A percentile compares a stretch with the other conserved stretches of the same genome.
Conservation (phyloP, 768 basidiomycete species). For the Mycena pura region DNA sequence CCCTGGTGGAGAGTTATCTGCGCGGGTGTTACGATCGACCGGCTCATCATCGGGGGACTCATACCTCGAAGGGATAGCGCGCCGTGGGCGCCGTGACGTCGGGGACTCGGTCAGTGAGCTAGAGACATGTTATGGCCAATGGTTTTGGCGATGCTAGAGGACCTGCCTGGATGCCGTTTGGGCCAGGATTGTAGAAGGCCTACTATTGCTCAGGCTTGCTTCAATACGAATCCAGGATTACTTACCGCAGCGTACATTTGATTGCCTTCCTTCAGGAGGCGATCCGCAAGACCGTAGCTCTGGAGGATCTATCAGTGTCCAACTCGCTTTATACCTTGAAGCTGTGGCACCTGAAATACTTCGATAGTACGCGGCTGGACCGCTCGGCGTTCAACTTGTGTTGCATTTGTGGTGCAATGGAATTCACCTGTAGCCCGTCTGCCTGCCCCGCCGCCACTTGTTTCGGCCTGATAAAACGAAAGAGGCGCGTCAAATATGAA, state of each 20-base stretch:
- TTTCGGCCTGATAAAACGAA: slow-evolving; percentile 42
- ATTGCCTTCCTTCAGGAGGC: slow-evolving; percentile 65
- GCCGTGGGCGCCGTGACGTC: slow-evolving; percentile 69
- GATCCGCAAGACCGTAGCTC: slow-evolving; percentile 81
- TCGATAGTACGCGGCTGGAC: slow-evolving; percentile 47
- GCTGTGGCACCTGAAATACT: slow-evolving; percentile 53
- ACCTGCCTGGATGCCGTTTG: slow-evolving; percentile 64
- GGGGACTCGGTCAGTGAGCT: slow-evolving; percentile 69
- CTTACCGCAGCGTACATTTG: slow-evolving; percentile 75
- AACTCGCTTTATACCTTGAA: neutral
- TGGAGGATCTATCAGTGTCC: slow-evolving; percentile 30
- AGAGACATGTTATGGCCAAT: slow-evolving; percentile 3
- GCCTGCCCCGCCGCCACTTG: slow-evolving; percentile 63
- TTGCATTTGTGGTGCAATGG: slow-evolving; percentile 31
- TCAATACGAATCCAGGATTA: slow-evolving; percentile 5
- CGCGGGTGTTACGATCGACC: neutral
- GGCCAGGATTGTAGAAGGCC: slow-evolving; percentile 79
- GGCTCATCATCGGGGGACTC: neutral
- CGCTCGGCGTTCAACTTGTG: neutral
- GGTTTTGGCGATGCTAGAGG: neutral
- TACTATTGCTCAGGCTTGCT: neutral
- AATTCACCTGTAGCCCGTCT: slow-evolving; percentile 65
- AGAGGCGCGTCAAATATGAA: neutral
- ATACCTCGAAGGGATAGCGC: slow-evolving; percentile 77
- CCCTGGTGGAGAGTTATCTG: slow-evolving; percentile 70